These are phyloP conservation scores for Mycena pura DNA, from an alignment of 768 basidiomycete genomes.

Conservation along the genomic window DNA sequence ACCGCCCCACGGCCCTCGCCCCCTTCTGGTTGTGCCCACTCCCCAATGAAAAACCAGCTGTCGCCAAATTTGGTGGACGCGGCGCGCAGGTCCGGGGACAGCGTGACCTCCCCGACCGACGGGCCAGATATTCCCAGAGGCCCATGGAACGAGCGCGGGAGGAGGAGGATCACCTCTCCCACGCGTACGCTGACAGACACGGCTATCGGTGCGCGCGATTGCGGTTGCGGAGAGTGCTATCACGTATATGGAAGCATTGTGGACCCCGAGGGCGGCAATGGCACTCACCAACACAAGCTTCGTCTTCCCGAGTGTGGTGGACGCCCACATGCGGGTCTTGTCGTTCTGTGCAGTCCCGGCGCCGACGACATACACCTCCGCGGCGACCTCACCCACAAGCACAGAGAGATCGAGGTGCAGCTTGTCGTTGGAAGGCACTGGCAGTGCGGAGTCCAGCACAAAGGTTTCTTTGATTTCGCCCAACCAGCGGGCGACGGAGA, in stretches of 20 bases:
- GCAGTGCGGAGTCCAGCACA: constrained; percentile 19
- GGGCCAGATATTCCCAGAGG: constrained; percentile 2
- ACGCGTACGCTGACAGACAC: constrained; percentile 6
- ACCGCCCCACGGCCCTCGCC: not conserved
- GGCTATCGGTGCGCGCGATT: constrained; percentile 16
- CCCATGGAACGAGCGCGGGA: constrained; percentile 26
- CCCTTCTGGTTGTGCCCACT: constrained; percentile 14
- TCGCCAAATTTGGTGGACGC: constrained; percentile 5
- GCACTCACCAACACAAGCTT: constrained; percentile 4
- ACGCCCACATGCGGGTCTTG: constrained; percentile 18
- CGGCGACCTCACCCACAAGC: constrained; percentile 12
- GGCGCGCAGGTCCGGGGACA: constrained; percentile 9
- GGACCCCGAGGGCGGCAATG: not conserved
- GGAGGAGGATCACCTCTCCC: constrained; percentile 5
- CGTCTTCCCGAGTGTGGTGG: constrained; percentile 2
- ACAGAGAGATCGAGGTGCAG: constrained; percentile 15
- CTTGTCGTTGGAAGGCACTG: constrained; percentile 1
- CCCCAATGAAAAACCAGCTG: constrained; percentile 8
- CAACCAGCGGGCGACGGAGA: constrained; percentile 2
- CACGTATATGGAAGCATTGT: not conserved
- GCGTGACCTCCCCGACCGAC: constrained; percentile 12
- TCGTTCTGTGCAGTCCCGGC: not conserved
- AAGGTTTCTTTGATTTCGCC: constrained; percentile 20
- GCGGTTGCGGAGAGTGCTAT: constrained; percentile 17
- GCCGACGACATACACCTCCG: constrained; percentile 11